phyloP scores from a whole-genome alignment of 1,139 yeast species.

The Zygoascus meyerae region DNA sequence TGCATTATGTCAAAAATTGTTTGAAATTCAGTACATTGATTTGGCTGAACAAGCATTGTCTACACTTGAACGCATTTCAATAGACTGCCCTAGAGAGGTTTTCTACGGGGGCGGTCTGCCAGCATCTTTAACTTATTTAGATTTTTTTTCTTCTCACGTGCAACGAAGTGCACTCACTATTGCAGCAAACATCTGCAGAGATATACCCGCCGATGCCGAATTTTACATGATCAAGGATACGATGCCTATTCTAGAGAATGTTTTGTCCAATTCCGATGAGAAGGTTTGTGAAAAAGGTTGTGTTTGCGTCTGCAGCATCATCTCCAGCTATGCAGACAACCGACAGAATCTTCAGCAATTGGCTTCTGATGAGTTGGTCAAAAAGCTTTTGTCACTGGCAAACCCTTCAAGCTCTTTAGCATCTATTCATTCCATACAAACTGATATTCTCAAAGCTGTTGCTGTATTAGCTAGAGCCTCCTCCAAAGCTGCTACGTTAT shows the following conservation, averaged over 20 bases:
- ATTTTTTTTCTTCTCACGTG: constrained; percentile 84
- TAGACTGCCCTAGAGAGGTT: constrained; percentile 33
- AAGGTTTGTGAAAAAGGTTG: constrained; percentile 65
- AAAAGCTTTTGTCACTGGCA: constrained; percentile 21
- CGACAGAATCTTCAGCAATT: constrained; percentile 45
- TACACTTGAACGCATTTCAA: constrained; percentile 36
- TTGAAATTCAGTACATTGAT: constrained; percentile 79
- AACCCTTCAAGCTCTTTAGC: constrained; percentile 22
- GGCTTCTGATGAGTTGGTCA: constrained; percentile 27
- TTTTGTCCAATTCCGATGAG: constrained; percentile 58
- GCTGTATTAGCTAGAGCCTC: constrained; percentile 43
- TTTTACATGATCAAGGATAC: constrained; percentile 49
- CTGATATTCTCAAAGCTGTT: constrained; percentile 31
- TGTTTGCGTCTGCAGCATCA: constrained; percentile 58
- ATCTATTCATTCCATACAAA: constrained; percentile 22
- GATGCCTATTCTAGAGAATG: constrained; percentile 56
- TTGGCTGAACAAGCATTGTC: constrained; percentile 88
- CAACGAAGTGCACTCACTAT: constrained; percentile 77
- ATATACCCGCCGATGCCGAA: constrained; percentile 37
- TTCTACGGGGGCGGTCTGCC: constrained; percentile 52
- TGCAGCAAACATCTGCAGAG: constrained; percentile 68
- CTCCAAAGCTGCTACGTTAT: constrained; percentile 22
- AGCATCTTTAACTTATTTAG: constrained; percentile 69
- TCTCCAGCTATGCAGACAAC: constrained; percentile 46
- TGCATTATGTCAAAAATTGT: constrained; percentile 57